Conservation (phyloP, 345 rosid genomes). For the Populus nigra region DNA sequence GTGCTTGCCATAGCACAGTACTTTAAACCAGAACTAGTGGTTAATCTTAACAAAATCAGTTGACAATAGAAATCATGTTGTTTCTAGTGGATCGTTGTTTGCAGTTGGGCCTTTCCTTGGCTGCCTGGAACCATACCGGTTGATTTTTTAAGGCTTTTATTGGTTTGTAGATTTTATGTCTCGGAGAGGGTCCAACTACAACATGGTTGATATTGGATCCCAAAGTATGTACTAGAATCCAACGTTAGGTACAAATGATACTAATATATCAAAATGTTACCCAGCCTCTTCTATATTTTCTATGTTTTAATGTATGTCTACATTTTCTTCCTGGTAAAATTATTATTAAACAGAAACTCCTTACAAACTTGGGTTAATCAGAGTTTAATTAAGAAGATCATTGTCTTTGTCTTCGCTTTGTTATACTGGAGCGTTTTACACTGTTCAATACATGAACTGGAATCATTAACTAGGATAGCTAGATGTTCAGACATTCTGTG, state of each 20-base stretch:
- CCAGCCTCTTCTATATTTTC: background rate
- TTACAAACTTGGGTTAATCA: too few species aligned
- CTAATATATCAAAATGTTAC: background rate
- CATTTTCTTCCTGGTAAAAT: background rate
- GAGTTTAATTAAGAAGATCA: background rate
- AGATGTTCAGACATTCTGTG: background rate
- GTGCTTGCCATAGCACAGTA: background rate
- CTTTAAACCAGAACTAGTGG: background rate
- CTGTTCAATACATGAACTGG: background rate
- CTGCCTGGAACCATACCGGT: background rate
- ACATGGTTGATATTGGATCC: background rate
- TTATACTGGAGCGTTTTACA: background rate
- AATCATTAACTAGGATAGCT: background rate
- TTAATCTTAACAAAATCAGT: background rate
- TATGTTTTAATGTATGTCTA: background rate
- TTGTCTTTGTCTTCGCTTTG: background rate
- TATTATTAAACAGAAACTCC: too few species aligned
- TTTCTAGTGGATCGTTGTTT: background rate
- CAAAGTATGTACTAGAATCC: background rate
- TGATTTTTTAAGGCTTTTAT: background rate
- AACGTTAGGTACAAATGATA: background rate
- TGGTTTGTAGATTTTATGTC: background rate
- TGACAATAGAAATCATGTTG: background rate
- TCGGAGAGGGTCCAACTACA: background rate
- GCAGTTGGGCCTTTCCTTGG: too few species aligned